A percentile compares a stretch with the other conserved stretches of the same genome.
phyloP scores from a whole-genome alignment of 768 basidiomycete genomes.

The Tricholoma sp. region DNA sequence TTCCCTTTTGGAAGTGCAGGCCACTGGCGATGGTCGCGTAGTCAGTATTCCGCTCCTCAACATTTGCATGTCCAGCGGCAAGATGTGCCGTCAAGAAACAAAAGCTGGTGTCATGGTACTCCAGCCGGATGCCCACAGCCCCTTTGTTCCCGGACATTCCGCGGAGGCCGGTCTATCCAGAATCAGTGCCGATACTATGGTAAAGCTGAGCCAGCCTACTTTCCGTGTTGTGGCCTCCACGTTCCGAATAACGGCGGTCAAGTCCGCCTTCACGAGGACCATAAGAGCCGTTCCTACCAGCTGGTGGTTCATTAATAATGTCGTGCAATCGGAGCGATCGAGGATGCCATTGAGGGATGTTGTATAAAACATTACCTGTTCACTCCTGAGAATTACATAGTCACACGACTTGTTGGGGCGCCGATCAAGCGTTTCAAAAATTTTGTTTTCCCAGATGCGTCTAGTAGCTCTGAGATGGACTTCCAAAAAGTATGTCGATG shows the following conservation, averaged over 20 bases:
- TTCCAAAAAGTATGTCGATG: neutral
- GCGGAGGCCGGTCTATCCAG: conserved; percentile 67
- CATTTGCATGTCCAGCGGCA: conserved; percentile 90
- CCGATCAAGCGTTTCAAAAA: conserved; percentile 72
- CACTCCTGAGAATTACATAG: conserved; percentile 86
- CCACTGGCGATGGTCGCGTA: conserved; percentile 83
- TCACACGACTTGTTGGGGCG: conserved; percentile 62
- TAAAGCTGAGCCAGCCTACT: conserved; percentile 32
- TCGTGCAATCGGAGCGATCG: neutral
- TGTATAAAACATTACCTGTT: conserved; percentile 56
- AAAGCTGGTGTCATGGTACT: conserved; percentile 86
- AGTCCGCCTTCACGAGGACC: conserved; percentile 71
- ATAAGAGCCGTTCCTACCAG: conserved; percentile 93
- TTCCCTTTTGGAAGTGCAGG: conserved; percentile 85
- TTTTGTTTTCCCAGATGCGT: conserved; percentile 79
- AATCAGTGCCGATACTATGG: neutral
- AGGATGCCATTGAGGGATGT: neutral
- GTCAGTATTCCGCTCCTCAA: conserved; percentile 89
- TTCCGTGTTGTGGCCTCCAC: conserved; percentile 93
- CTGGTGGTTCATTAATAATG: conserved; percentile 33
- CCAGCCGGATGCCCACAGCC: conserved; percentile 88
- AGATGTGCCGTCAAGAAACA: conserved; percentile 96
- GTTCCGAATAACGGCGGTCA: conserved; percentile 78
- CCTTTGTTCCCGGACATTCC: conserved; percentile 99
- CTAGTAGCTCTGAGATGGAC: conserved; percentile 33